These are phyloP conservation scores for Beauveria sp. DNA, from an alignment of 2,329 filamentous ascomycete genomes.

Conservation along the genomic window DNA sequence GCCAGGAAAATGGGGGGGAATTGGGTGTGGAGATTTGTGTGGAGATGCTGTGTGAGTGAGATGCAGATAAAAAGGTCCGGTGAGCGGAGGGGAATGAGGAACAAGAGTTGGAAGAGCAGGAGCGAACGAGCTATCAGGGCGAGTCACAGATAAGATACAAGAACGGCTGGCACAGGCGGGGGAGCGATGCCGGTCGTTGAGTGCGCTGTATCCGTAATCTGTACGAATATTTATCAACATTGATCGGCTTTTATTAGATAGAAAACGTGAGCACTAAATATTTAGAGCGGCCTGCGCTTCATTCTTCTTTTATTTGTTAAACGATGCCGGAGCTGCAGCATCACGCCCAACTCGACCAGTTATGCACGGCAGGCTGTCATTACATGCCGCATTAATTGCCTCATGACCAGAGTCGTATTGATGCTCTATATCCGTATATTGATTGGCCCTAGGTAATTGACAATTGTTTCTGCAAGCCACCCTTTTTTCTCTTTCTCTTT, in stretches of 20 bases:
- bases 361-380: neutral
- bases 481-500: neutral
- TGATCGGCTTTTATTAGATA: too few relatives aligned
- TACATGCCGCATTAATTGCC: neutral
- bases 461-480: neutral
- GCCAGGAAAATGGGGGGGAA: neutral
- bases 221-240: too few relatives aligned
- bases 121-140: neutral
- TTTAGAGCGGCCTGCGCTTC: too few relatives aligned
- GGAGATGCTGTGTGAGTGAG: conserved; percentile 1
- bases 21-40: neutral
- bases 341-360: neutral
- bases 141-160: conserved; percentile 11
- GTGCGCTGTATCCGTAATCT: too few relatives aligned
- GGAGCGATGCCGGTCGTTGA: conserved; percentile 4
- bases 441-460: neutral
- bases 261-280: too few relatives aligned
- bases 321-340: neutral
- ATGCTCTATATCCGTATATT: neutral
- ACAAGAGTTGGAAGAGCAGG: neutral
- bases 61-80: conserved; percentile 8
- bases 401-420: neutral
- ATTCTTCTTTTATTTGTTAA: too few relatives aligned
- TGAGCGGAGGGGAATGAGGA: neutral
- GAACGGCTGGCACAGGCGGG: neutral